These are phyloP conservation scores for Paraphaeosphaeria sporulosa DNA, from an alignment of 2,329 filamentous ascomycete species.

Conservation along the genomic window DNA sequence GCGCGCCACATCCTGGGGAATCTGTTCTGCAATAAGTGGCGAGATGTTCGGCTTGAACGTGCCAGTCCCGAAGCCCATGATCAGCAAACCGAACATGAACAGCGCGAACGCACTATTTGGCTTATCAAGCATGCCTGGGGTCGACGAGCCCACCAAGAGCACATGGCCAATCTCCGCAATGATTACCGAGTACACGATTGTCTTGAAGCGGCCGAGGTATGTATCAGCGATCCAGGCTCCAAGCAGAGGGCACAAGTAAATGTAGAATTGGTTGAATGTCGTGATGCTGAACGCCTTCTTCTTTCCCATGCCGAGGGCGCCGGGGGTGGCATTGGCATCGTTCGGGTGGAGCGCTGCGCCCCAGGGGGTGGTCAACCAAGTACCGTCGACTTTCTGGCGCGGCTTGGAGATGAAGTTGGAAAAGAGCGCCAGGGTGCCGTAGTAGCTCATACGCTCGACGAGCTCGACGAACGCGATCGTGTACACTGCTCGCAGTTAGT, in stretches of 20 bases:
- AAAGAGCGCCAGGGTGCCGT: constrained; percentile 47
- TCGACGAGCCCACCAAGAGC: constrained; percentile 63
- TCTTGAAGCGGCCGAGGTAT: constrained; percentile 68
- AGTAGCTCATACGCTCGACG: constrained; percentile 50
- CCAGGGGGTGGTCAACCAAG: constrained; percentile 37
- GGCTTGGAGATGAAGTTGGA: constrained; percentile 47
- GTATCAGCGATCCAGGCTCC: constrained; percentile 68
- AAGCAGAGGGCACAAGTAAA: constrained; percentile 65
- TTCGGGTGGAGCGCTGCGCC: constrained; percentile 39
- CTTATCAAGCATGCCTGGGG: constrained; percentile 59
- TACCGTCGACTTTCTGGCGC: constrained; percentile 4
- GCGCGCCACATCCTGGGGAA: constrained; percentile 62
- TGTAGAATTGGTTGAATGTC: constrained; percentile 65
- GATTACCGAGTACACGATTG: constrained; percentile 63
- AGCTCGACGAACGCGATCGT: constrained; percentile 49
- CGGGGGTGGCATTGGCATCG: constrained; percentile 48
- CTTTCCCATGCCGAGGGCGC: constrained; percentile 64
- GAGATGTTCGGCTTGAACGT: constrained; percentile 73
- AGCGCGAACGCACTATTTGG: constrained; percentile 60
- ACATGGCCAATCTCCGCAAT: constrained; percentile 67
- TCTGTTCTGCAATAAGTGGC: constrained; percentile 68
- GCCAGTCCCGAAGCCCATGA: constrained; percentile 72
- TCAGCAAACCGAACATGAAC: constrained; percentile 64
- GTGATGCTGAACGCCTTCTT: constrained; percentile 60
- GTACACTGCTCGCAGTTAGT: constrained; percentile 20